Conservation (phyloP, 208 protist genomes). For the Acanthamoeba lugdunensis region DNA sequence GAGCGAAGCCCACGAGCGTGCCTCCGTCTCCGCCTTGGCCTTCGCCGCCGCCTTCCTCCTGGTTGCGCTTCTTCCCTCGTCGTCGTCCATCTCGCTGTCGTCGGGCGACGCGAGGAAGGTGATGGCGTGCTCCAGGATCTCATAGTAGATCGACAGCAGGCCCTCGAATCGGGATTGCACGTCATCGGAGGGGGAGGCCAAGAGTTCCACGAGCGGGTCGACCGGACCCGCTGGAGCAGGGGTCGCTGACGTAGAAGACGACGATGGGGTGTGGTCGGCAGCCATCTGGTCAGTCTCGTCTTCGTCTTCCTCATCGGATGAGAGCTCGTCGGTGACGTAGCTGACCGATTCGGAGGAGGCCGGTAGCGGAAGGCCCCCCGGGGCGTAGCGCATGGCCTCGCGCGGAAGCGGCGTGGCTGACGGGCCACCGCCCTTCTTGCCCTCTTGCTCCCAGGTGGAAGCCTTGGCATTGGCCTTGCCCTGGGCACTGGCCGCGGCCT, state of each 20-base stretch:
- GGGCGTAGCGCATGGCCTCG: constrained; percentile 21
- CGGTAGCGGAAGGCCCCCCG: neutral
- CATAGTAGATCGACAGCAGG: constrained; percentile 64
- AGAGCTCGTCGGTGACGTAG: constrained; percentile 26
- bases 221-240: neutral
- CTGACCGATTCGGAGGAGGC: neutral
- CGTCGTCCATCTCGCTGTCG: constrained; percentile 6
- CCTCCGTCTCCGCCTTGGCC: neutral
- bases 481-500: neutral
- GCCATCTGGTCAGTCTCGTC: neutral
- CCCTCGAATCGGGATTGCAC: constrained; percentile 35
- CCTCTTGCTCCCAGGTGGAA: constrained; percentile 44
- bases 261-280: neutral
- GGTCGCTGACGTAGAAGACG: neutral
- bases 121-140: constrained; percentile 66
- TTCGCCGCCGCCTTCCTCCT: neutral
- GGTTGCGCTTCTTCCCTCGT: neutral
- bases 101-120: constrained; percentile 5
- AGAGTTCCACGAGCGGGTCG: constrained; percentile 29
- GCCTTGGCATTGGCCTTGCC: neutral
- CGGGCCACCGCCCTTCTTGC: neutral
- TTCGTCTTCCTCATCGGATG: constrained; percentile 6
- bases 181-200: neutral
- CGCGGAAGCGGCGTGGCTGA: neutral
- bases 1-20: neutral